Percentiles rank a stretch among this genome's conserved stretches.
Evolutionary conservation across 1,139 yeast genomes (phyloP).

Genomic region (Dujonia santamariae): DNA sequence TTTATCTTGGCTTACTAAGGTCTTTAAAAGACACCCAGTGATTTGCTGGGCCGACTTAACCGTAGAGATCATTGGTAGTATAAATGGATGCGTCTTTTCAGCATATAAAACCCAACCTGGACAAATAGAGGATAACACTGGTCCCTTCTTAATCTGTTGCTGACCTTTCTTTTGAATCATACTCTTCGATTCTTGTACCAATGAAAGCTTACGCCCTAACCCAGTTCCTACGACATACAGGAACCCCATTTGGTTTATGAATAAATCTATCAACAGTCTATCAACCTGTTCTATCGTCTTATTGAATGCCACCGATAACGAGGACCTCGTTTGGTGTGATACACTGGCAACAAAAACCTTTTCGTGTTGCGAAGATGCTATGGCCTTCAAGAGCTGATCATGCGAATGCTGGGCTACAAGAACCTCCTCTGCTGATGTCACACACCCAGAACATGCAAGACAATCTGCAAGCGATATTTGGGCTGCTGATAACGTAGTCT

Average conservation of each 20-base stretch:
- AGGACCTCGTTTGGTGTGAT: slow-evolving; percentile 83
- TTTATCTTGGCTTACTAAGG: slow-evolving; percentile 30
- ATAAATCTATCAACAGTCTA: slow-evolving; percentile 52
- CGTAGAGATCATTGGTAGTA: slow-evolving; percentile 57
- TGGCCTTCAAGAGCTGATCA: slow-evolving; percentile 64
- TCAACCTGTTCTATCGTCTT: slow-evolving; percentile 58
- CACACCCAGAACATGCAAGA: slow-evolving; percentile 95
- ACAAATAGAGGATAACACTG: slow-evolving; percentile 65
- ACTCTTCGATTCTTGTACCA: slow-evolving; percentile 57
- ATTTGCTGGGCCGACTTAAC: slow-evolving; percentile 93
- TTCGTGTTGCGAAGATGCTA: slow-evolving; percentile 29
- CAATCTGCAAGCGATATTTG: slow-evolving; percentile 91
- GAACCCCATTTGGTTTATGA: slow-evolving; percentile 64
- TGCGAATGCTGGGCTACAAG: slow-evolving; percentile 89
- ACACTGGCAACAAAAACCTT: slow-evolving; percentile 67
- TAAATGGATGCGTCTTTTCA: slow-evolving; percentile 89
- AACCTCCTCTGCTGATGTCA: slow-evolving; percentile 94
- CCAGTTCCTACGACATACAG: slow-evolving; percentile 80
- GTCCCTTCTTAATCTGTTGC: slow-evolving; percentile 24
- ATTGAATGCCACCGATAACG: slow-evolving; percentile 68
- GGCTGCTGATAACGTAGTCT: slow-evolving; percentile 63
- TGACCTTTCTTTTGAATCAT: slow-evolving; percentile 19
- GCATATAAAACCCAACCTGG: slow-evolving; percentile 98
- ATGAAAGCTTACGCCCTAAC: slow-evolving; percentile 70
- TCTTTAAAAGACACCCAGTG: slow-evolving; percentile 75